phyloP scores from a whole-genome alignment of 192 early-diverging fungal species.

The Coemansia sp. region DNA sequence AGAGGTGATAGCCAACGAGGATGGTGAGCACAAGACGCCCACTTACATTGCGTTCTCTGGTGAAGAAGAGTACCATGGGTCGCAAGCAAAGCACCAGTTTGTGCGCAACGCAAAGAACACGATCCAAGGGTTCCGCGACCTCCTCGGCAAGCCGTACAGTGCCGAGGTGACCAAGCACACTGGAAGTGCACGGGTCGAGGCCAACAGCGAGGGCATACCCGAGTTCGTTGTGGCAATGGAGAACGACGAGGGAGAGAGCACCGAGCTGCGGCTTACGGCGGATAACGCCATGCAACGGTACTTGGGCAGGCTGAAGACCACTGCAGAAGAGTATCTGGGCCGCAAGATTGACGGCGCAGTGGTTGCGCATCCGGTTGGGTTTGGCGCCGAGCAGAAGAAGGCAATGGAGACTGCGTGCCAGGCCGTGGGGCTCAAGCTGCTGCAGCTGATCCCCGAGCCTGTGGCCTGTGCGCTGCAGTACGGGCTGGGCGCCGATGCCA shows the following conservation, averaged over 20 bases:
- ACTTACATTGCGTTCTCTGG: constrained; percentile 90
- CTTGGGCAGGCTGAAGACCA: constrained; percentile 77
- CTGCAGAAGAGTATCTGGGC: constrained; percentile 89
- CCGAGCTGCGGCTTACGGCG: constrained; percentile 67
- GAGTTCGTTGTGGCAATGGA: constrained; percentile 68
- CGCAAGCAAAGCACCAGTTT: constrained; percentile 83
- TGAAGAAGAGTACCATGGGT: constrained; percentile 80
- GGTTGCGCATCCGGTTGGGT: constrained; percentile 85
- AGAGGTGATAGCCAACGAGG: constrained; percentile 97
- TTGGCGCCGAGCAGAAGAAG: constrained; percentile 69
- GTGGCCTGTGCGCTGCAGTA: constrained; percentile 90
- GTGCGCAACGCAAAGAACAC: constrained; percentile 90
- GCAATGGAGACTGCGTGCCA: constrained; percentile 69
- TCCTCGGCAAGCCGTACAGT: constrained; percentile 66
- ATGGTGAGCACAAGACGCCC: constrained; percentile 96
- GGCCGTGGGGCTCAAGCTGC: constrained; percentile 77
- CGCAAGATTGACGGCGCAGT: constrained; percentile 77
- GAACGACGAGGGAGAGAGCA: constrained; percentile 53
- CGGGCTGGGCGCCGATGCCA: constrained; percentile 61
- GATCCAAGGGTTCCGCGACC: constrained; percentile 82
- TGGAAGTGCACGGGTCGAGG: constrained; percentile 60
- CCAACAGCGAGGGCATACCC: constrained; percentile 59
- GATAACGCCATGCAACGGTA: constrained; percentile 79
- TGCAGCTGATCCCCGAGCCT: constrained; percentile 87
- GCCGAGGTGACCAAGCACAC: constrained; percentile 44